A percentile compares a stretch with the other conserved stretches of the same genome.
Conservation (phyloP, 305 asterid genomes). For the Fraxinus sp. region DNA sequence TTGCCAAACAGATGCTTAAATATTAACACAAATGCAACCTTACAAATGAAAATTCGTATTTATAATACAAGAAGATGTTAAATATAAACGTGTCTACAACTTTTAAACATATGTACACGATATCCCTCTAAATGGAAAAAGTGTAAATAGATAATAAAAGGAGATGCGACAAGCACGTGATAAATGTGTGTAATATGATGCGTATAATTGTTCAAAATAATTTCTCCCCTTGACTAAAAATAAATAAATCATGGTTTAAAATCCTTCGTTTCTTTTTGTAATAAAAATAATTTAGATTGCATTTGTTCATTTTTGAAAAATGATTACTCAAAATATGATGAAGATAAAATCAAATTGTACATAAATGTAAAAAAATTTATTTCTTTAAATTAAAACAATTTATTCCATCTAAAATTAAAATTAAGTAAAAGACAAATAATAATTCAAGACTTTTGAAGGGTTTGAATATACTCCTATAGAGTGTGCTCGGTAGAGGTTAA, state of each 20-base stretch:
- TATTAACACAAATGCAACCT: too few relatives aligned
- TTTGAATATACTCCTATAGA: background rate
- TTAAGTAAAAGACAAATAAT: background rate
- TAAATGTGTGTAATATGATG: background rate
- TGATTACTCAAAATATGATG: background rate
- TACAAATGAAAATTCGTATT: too few relatives aligned
- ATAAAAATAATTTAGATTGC: background rate
- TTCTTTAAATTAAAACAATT: background rate
- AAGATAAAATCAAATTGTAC: background rate
- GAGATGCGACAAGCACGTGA: background rate
- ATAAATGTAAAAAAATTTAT: too few relatives aligned
- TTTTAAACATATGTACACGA: too few relatives aligned
- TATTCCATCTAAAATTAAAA: background rate
- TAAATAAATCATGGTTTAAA: background rate
- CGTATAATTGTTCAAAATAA: background rate
- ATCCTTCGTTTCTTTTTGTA: background rate
- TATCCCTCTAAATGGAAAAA: too few relatives aligned
- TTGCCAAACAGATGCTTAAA: too few relatives aligned
- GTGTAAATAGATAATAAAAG: too few relatives aligned
- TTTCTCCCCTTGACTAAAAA: background rate
- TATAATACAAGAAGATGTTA: too few relatives aligned
- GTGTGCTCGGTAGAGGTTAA: too few relatives aligned
- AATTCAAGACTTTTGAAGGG: background rate
- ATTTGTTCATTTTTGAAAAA: background rate
- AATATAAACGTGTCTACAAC: too few relatives aligned